Evolutionary conservation across 192 early-diverging fungal species (phyloP).

Genomic region (Gamsiella multidivaricata): DNA sequence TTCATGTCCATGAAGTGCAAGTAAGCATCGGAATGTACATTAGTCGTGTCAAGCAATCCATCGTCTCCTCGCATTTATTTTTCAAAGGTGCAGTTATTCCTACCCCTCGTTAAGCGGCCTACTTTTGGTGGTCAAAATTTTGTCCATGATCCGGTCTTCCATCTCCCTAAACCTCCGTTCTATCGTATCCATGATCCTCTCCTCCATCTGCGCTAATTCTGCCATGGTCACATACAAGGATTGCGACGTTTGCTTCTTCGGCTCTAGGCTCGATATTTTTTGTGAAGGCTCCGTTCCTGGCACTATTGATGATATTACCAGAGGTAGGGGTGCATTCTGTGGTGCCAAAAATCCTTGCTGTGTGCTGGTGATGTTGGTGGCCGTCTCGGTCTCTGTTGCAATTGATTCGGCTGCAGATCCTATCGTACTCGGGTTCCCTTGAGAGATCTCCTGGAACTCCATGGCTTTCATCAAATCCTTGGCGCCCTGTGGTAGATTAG

Average conservation of each 20-base stretch:
- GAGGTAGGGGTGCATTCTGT: too few relatives aligned
- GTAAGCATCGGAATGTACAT: too few relatives aligned
- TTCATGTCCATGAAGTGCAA: too few relatives aligned
- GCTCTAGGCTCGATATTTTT: not conserved
- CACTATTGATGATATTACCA: too few relatives aligned
- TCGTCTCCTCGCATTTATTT: too few relatives aligned
- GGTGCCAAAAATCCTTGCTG: too few relatives aligned
- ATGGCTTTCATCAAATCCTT: slow-evolving; percentile 26
- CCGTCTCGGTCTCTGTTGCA: not conserved
- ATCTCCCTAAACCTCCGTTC: slow-evolving; percentile 26
- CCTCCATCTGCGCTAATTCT: slow-evolving; percentile 34
- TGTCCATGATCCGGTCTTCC: slow-evolving; percentile 32
- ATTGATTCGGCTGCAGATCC: not conserved
- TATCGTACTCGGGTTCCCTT: too few relatives aligned
- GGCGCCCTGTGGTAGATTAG: slow-evolving; percentile 26
- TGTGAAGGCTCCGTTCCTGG: slow-evolving; percentile 1
- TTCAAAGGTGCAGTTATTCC: too few relatives aligned
- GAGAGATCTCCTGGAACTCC: slow-evolving; percentile 31
- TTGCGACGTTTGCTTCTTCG: not conserved
- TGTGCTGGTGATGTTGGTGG: not conserved
- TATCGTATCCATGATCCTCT: slow-evolving; percentile 26
- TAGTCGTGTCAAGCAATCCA: too few relatives aligned
- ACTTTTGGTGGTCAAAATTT: not conserved
- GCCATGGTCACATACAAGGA: slow-evolving; percentile 23
- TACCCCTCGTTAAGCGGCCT: too few relatives aligned